Conservation (phyloP, 2,329 filamentous ascomycete genomes). For the Penicillium polonicum region DNA sequence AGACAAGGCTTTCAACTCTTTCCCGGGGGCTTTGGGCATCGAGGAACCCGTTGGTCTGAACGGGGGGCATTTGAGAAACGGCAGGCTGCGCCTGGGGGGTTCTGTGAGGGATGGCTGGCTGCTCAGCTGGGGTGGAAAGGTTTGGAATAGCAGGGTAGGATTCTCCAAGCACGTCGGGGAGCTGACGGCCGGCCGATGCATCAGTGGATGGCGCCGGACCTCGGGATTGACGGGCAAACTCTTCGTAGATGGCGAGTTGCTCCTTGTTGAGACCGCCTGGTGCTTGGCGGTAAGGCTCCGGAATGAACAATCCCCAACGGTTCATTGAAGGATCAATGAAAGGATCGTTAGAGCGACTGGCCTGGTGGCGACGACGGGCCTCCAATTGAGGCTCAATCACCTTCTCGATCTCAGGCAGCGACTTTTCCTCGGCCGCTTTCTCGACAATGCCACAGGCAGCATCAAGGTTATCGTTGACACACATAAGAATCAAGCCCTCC, state of each 20-base stretch:
- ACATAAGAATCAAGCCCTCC: conserved; percentile 96
- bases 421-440: conserved; percentile 90
- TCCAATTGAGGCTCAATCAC: conserved; percentile 82
- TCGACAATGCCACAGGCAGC: conserved; percentile 91
- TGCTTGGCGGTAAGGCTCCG: conserved; percentile 85
- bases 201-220: conserved; percentile 56
- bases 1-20: conserved; percentile 54
- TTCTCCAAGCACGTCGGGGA: conserved; percentile 64
- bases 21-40: conserved; percentile 55
- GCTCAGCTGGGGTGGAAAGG: conserved; percentile 62
- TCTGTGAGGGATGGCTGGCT: conserved; percentile 60
- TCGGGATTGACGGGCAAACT: conserved; percentile 85
- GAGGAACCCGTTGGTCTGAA: conserved; percentile 56
- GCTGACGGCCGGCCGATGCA: conserved; percentile 58
- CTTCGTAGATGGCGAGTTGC: conserved; percentile 94
- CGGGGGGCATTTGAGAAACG: conserved; percentile 33
- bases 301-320: conserved; percentile 90
- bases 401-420: conserved; percentile 90
- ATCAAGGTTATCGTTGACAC: conserved; percentile 96
- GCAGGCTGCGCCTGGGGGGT: conserved; percentile 52
- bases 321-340: conserved; percentile 81
- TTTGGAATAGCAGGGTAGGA: conserved; percentile 60
- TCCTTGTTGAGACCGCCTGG: conserved; percentile 81
- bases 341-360: conserved; percentile 73
- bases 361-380: conserved; percentile 70